Evolutionary conservation across 257 asterid species (phyloP).

Genomic region (Capsicum pubescens): DNA sequence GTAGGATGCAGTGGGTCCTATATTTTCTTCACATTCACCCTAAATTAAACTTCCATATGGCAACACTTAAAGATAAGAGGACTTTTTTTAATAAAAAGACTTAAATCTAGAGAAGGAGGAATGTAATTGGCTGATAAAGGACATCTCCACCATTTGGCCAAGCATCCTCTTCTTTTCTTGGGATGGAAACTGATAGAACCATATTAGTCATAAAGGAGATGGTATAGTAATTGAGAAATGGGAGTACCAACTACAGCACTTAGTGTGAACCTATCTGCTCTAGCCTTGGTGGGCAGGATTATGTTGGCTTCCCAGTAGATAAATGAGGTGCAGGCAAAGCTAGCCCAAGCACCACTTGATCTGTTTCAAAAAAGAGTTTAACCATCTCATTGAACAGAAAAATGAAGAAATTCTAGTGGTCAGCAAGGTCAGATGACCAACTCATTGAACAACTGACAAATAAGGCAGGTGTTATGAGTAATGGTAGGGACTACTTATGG

Average conservation of each 20-base stretch:
- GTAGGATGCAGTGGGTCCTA: background rate
- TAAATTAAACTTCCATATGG: background rate
- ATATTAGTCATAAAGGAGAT: background rate
- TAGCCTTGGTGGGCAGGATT: background rate
- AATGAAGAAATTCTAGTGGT: background rate
- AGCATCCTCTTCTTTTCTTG: slow-evolving; percentile 1
- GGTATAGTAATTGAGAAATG: background rate
- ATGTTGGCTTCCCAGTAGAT: background rate
- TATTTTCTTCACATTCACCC: background rate
- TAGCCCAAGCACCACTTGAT: slow-evolving; percentile 3
- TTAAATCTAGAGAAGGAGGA: background rate
- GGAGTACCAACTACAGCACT: background rate
- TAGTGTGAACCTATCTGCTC: background rate
- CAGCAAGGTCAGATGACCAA: background rate
- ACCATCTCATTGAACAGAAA: background rate
- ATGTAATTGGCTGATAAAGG: background rate
- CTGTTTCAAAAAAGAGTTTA: background rate
- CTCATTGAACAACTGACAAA: background rate
- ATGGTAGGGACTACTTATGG: background rate
- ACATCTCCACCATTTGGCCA: background rate
- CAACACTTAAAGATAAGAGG: background rate
- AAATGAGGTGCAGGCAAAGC: background rate
- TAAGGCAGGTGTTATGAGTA: background rate
- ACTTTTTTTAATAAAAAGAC: background rate
- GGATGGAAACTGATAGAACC: background rate